These are phyloP conservation scores for Triticum turgidum DNA, from an alignment of 176 grass and related monocot genomes.

Conservation along the genomic window DNA sequence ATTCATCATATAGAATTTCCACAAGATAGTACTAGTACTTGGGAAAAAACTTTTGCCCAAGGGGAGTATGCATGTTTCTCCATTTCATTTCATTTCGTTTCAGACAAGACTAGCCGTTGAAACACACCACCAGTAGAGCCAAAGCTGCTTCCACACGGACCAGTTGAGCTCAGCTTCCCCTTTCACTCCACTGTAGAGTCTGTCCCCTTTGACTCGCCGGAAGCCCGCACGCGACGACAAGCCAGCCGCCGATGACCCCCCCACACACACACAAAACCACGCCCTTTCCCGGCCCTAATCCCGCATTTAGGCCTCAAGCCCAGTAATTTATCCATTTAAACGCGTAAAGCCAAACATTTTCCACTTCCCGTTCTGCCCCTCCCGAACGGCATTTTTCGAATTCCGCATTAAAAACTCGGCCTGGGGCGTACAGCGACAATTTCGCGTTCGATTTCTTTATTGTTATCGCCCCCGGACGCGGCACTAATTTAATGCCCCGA, in stretches of 20 bases:
- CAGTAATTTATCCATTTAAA: not conserved
- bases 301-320: too few species aligned
- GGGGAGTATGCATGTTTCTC: not conserved
- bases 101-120: not conserved
- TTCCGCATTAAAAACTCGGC: conserved; percentile 41
- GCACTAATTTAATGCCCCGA: conserved; percentile 39
- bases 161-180: not conserved
- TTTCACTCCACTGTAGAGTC: not conserved
- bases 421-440: conserved; percentile 36
- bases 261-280: not conserved
- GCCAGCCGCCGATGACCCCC: not conserved
- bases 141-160: conserved; percentile 7
- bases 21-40: too few species aligned
- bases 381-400: conserved; percentile 36
- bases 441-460: conserved; percentile 40
- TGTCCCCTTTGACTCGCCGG: conserved; percentile 24
- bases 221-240: not conserved
- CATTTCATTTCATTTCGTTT: not conserved
- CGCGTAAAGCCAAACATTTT: not conserved
- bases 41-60: too few species aligned
- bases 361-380: conserved; percentile 17
- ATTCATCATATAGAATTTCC: too few species aligned
- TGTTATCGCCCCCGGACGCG: not conserved
- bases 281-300: not conserved
- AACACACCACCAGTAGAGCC: not conserved